Evolutionary conservation across 1,284 basidiomycete genomes (phyloP).

Genomic region (Ustilago bromivora): DNA sequence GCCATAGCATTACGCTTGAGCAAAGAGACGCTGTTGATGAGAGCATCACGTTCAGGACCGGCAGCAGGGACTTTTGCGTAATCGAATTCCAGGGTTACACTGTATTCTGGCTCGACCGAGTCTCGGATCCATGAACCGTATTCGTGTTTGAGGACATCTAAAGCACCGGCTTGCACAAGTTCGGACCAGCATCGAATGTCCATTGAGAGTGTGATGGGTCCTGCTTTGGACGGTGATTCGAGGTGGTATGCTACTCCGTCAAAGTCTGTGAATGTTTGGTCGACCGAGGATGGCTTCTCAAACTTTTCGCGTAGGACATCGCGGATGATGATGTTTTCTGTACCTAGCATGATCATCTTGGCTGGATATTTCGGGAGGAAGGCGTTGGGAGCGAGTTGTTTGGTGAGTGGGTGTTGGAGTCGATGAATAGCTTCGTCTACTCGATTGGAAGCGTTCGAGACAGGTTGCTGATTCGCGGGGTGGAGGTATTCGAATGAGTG

Average conservation of each 20-base stretch:
- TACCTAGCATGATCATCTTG: conserved; percentile 68
- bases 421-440: neutral
- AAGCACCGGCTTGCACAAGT: conserved; percentile 86
- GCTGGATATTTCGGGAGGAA: neutral
- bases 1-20: conserved; percentile 94
- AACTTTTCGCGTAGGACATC: conserved; percentile 91
- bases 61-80: conserved; percentile 83
- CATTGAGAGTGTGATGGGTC: conserved; percentile 87
- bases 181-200: conserved; percentile 94
- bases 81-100: conserved; percentile 88
- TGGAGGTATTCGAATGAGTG: neutral
- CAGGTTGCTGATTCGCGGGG: neutral
- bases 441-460: neutral
- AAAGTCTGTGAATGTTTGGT: conserved; percentile 97
- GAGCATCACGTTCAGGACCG: conserved; percentile 73
- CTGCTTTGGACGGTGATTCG: conserved; percentile 78
- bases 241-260: conserved; percentile 96
- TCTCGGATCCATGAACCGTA: conserved; percentile 80
- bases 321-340: conserved; percentile 81
- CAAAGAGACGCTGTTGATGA: conserved; percentile 85
- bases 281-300: conserved; percentile 87
- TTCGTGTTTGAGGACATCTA: conserved; percentile 83
- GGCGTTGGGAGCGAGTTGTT: too few species aligned
- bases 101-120: conserved; percentile 83
- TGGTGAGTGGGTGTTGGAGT: neutral